Evolutionary conservation across 2,329 filamentous ascomycete species (phyloP).

Genomic region (Xylariaceae sp.): DNA sequence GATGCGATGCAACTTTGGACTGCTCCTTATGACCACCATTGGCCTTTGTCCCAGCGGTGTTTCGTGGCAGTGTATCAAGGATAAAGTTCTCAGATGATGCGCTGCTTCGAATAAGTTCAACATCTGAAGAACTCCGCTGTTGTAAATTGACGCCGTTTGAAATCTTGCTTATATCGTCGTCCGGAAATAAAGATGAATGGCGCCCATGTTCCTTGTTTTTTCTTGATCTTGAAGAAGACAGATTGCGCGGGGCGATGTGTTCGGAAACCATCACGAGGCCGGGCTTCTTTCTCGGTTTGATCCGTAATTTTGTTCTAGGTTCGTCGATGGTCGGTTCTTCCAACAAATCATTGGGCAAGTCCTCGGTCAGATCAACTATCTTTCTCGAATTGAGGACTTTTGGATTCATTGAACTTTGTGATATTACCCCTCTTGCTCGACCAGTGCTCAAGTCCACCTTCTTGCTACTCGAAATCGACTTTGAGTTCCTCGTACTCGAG

Average conservation of each 20-base stretch:
- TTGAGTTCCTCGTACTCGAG: neutral
- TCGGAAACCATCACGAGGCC: conserved; percentile 48
- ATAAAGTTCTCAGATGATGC: neutral
- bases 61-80: neutral
- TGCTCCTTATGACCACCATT: neutral
- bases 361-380: conserved; percentile 7
- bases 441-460: neutral
- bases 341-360: neutral
- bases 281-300: conserved; percentile 46
- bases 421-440: neutral
- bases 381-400: no score
- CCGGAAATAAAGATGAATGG: neutral
- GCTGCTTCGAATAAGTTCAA: neutral
- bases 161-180: no score
- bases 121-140: neutral
- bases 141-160: no score
- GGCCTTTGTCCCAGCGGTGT: neutral
- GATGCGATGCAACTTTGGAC: neutral
- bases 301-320: conserved; percentile 45
- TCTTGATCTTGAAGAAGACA: conserved; percentile 4
- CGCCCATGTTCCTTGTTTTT: neutral
- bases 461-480: conserved; percentile 1
- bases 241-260: conserved; percentile 18
- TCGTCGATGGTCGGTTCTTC: conserved; percentile 17
- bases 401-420: neutral